Percentiles rank a stretch among this genome's conserved stretches.
Conservation (phyloP, 2,329 filamentous ascomycete species). For the Calycina herbarum region DNA sequence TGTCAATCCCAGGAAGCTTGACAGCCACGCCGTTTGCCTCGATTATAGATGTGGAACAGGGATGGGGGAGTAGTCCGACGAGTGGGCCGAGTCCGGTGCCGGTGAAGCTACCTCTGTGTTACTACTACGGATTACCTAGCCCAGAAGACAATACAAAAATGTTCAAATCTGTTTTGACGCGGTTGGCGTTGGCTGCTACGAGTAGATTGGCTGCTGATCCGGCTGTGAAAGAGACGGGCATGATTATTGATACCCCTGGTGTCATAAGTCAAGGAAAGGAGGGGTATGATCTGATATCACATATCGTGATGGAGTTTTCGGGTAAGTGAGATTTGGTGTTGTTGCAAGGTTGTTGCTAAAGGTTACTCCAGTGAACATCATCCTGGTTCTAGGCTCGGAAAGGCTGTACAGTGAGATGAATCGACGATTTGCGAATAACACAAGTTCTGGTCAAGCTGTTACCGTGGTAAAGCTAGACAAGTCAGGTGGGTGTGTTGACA, state of each 20-base stretch:
- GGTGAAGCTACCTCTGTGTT: constrained; percentile 88
- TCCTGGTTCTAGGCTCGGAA: constrained; percentile 81
- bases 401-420: constrained; percentile 73
- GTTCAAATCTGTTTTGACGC: constrained; percentile 72
- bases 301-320: constrained; percentile 71
- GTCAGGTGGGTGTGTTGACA: constrained; percentile 80
- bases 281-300: constrained; percentile 74
- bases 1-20: constrained; percentile 77
- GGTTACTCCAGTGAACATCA: constrained; percentile 61
- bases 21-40: constrained; percentile 85
- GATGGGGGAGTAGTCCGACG: constrained; percentile 87
- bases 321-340: constrained; percentile 44
- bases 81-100: constrained; percentile 86
- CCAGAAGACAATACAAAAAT: constrained; percentile 71
- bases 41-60: constrained; percentile 83
- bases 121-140: constrained; percentile 76
- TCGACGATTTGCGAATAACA: constrained; percentile 61
- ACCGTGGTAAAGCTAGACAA: constrained; percentile 77
- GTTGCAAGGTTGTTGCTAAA: neutral
- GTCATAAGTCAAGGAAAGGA: constrained; percentile 64
- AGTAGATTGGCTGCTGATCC: constrained; percentile 76
- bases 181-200: constrained; percentile 76
- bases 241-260: constrained; percentile 83
- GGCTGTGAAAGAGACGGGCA: constrained; percentile 68
- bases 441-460: constrained; percentile 62